Percentiles rank a stretch among this genome's conserved stretches.
phyloP scores from a whole-genome alignment of 31 red algal species.

The Bonnemaisonia californica region DNA sequence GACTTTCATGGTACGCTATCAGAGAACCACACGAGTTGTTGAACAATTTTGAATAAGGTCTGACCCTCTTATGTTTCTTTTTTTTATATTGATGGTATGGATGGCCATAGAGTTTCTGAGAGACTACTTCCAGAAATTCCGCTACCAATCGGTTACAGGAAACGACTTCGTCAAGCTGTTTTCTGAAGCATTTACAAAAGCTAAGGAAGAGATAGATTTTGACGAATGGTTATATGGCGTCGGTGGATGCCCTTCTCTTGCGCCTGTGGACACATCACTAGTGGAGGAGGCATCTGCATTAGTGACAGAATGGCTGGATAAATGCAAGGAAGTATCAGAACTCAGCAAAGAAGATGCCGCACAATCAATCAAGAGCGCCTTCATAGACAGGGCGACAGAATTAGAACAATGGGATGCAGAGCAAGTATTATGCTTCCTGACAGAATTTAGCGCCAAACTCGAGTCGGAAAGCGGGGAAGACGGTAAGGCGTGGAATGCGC shows the following conservation, averaged over 20 bases:
- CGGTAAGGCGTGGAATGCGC: constrained; percentile 30
- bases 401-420: constrained; percentile 42
- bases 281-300: constrained; percentile 33
- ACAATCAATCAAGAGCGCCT: neutral
- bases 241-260: constrained; percentile 48
- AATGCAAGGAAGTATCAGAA: constrained; percentile 6
- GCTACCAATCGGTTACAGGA: constrained; percentile 53
- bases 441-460: constrained; percentile 26
- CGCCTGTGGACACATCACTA: constrained; percentile 51
- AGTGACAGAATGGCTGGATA: constrained; percentile 23
- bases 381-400: constrained; percentile 1
- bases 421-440: constrained; percentile 49
- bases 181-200: constrained; percentile 38
- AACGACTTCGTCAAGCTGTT: constrained; percentile 54
- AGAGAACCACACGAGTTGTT: neutral
- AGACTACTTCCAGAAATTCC: constrained; percentile 50
- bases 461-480: neutral
- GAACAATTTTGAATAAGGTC: too few relatives aligned
- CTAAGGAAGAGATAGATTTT: constrained; percentile 39
- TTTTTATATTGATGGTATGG: neutral
- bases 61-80: neutral
- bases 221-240: constrained; percentile 56
- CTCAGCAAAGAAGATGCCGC: constrained; percentile 22
- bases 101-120: constrained; percentile 58
- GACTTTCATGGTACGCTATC: constrained; percentile 33